Conservation (phyloP, 2,329 filamentous ascomycete species). For the Harringtonia lauricola region DNA sequence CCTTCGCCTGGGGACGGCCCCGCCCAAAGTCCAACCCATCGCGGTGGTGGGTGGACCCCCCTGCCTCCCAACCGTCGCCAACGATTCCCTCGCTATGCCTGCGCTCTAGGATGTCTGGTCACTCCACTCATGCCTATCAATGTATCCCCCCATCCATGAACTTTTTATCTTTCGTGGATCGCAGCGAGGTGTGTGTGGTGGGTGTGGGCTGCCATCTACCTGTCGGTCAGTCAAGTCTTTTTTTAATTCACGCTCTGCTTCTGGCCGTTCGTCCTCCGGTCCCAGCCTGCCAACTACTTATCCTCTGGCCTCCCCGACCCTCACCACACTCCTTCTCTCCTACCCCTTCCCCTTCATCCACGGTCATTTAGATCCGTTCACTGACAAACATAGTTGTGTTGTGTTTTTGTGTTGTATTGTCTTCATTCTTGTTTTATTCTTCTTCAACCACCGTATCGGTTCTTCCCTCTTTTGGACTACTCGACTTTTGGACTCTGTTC, state of each 20-base stretch:
- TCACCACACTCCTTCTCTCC: constrained; percentile 25
- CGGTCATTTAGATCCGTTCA: constrained; percentile 37
- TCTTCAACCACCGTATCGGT: constrained; percentile 20
- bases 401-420: constrained; percentile 22
- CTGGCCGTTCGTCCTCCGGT: constrained; percentile 8
- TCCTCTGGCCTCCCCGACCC: constrained; percentile 28
- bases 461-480: constrained; percentile 30
- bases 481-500: constrained; percentile 32
- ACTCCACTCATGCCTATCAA: constrained; percentile 23
- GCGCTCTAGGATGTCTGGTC: constrained; percentile 1
- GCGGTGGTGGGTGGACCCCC: constrained; percentile 8
- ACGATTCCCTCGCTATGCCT: constrained; percentile 1
- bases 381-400: constrained; percentile 24
- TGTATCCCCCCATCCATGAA: constrained; percentile 13
- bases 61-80: constrained; percentile 8
- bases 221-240: constrained; percentile 2
- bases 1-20: constrained; percentile 3
- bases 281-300: constrained; percentile 33
- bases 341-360: constrained; percentile 23
- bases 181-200: constrained; percentile 18
- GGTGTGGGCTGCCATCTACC: neutral
- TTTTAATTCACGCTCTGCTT: constrained; percentile 5
- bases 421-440: constrained; percentile 7
- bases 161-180: constrained; percentile 25
- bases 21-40: constrained; percentile 8